phyloP scores from a whole-genome alignment of 257 asterid species.

The Echites panduratus region DNA sequence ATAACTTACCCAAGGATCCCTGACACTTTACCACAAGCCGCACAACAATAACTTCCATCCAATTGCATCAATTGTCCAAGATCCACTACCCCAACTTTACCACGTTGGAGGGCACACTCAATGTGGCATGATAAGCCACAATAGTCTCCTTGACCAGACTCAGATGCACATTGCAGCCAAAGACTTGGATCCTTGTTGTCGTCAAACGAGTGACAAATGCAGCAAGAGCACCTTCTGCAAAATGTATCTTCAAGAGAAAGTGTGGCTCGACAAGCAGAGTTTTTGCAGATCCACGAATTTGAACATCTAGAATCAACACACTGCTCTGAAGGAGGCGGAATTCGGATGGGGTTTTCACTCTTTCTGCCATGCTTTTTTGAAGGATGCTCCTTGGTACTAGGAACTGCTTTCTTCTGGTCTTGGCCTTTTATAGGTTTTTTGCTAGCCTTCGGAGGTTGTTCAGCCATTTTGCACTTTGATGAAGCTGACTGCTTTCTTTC shows the following conservation, averaged over 20 bases:
- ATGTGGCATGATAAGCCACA: slow-evolving; percentile 90
- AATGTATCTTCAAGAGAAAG: slow-evolving; percentile 65
- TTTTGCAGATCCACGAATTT: slow-evolving; percentile 65
- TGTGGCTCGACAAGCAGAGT: slow-evolving; percentile 73
- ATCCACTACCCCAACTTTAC: slow-evolving; percentile 82
- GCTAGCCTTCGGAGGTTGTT: slow-evolving; percentile 40
- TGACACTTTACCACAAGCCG: slow-evolving; percentile 79
- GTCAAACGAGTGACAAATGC: slow-evolving; percentile 78
- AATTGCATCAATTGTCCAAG: slow-evolving; percentile 74
- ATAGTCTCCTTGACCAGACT: slow-evolving; percentile 55
- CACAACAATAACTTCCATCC: slow-evolving; percentile 90
- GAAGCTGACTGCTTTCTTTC: slow-evolving; percentile 29
- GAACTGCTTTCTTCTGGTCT: slow-evolving; percentile 50
- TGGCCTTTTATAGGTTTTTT: slow-evolving; percentile 40
- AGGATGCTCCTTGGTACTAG: slow-evolving; percentile 54
- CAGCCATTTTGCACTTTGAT: slow-evolving; percentile 50
- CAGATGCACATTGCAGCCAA: slow-evolving; percentile 78
- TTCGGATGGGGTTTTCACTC: slow-evolving; percentile 61
- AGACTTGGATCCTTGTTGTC: slow-evolving; percentile 94
- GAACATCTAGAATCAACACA: slow-evolving; percentile 41
- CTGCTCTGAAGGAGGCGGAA: slow-evolving; percentile 47
- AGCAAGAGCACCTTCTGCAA: slow-evolving; percentile 89
- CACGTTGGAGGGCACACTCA: slow-evolving; percentile 69
- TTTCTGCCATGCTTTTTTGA: slow-evolving; percentile 59
- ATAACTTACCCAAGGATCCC: slow-evolving; percentile 75